These are phyloP conservation scores for Scorias spongiosa DNA, from an alignment of 2,329 filamentous ascomycete species.

Conservation along the genomic window DNA sequence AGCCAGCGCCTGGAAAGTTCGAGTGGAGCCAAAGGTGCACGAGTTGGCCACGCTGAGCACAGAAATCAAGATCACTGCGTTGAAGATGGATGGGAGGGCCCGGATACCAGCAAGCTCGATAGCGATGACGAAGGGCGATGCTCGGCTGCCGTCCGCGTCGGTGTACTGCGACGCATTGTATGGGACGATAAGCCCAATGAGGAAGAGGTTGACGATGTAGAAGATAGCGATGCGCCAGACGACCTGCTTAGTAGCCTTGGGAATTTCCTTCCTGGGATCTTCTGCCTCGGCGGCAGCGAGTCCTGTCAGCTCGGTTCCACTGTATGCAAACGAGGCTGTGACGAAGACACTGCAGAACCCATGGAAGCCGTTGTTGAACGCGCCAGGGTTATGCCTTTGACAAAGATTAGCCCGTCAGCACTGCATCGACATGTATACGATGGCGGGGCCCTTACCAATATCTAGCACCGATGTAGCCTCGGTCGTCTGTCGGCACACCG, in stretches of 20 bases:
- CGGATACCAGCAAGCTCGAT: constrained; percentile 42
- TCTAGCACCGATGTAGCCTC: not conserved
- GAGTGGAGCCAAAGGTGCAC: constrained; percentile 40
- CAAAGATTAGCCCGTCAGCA: not conserved
- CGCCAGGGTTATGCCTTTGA: constrained; percentile 14
- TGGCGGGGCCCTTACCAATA: not conserved
- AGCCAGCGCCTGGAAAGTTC: constrained; percentile 36
- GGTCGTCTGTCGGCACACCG: constrained; percentile 32
- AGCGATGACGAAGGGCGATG: constrained; percentile 49
- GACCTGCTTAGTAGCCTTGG: constrained; percentile 16
- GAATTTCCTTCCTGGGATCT: constrained; percentile 31
- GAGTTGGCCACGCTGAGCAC: constrained; percentile 44
- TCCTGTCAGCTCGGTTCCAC: constrained; percentile 44
- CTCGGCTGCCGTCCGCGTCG: not conserved
- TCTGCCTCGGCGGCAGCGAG: constrained; percentile 36
- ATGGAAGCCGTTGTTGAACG: constrained; percentile 43
- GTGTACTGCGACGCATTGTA: constrained; percentile 12
- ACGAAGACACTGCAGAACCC: constrained; percentile 50
- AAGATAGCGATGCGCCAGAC: constrained; percentile 18
- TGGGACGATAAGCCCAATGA: constrained; percentile 16
- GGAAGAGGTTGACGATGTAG: constrained; percentile 16
- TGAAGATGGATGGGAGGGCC: constrained; percentile 54
- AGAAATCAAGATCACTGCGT: constrained; percentile 64
- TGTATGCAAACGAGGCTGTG: constrained; percentile 45
- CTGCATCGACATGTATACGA: not conserved